Base-by-base conservation (phyloP, 768 basidiomycete species). In the Tricholoma terreum region DNA sequence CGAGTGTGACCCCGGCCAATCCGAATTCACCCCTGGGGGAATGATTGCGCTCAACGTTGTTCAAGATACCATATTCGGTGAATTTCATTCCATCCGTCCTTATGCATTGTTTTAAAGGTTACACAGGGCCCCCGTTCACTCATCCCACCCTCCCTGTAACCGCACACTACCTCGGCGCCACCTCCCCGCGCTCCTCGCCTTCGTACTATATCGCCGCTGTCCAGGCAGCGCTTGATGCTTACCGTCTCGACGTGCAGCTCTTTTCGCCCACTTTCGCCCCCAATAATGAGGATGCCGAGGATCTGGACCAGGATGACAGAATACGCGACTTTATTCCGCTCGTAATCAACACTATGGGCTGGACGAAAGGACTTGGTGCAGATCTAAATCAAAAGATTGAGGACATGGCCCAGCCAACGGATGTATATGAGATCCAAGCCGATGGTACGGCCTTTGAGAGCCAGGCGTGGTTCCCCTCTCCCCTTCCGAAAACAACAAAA, bases 321-420 rank as follows among this genome's bases (percentile, higher is more conserved):
- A 79, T 88, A 21, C 63, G 67, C 6, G 84, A 88, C 50, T 58
- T 73, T 24, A 83, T 94, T 4, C 96, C 96, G 0, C 82, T 98
- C 15, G 84, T 98, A 14, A 82, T 98, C 52, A 99, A 98, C 68
- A 98, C 92, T 0, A 95, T 96, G 85, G 96, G 96, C 2, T 99
- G 96, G 96, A 83, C 83, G 5, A 98, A 95, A 69, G 96, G 96
- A 6, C 83, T 97, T 2, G 96, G 96, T 3, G 87, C 84, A 14
- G 91, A 96, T 63, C 73, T 98, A 10, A 82, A 84, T 2, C 68
- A 67, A 12, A 82, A 81, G 59, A 87, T 99, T 49, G 87, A 94
- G 62, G 80, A 80, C 9, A 72, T 85, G 33, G 73, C 84, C 4
- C 76, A 81, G 21, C 83, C 91, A 0, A 83, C 84, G 0, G 74